Evolutionary conservation across 139 green algal species (phyloP).

Genomic region (Mychonastes homosphaera): DNA sequence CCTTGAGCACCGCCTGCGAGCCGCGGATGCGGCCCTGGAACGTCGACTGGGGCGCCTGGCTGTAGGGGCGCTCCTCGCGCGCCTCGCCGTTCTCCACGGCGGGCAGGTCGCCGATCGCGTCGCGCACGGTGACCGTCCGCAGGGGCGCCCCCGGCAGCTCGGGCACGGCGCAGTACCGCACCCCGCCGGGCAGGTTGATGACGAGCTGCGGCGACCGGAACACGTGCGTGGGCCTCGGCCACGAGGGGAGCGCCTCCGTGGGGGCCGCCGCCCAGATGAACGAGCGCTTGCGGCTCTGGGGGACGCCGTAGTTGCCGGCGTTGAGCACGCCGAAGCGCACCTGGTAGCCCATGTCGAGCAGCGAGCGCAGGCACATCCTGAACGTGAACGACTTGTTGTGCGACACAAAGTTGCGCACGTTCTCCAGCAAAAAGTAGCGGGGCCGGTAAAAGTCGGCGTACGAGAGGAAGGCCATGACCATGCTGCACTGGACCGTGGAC

Average conservation of each 20-base stretch:
- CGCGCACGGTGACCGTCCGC: constrained; percentile 79
- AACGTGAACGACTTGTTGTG: constrained; percentile 95
- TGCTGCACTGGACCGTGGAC: constrained; percentile 91
- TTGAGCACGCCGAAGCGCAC: constrained; percentile 95
- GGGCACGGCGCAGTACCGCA: constrained; percentile 58
- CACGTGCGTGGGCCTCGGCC: constrained; percentile 72
- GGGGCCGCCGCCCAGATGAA: constrained; percentile 91
- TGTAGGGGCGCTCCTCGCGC: constrained; percentile 41
- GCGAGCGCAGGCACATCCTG: constrained; percentile 73
- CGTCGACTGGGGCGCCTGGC: constrained; percentile 30
- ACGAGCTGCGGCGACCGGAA: constrained; percentile 66
- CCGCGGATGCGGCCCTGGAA: constrained; percentile 76
- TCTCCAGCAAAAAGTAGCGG: constrained; percentile 92
- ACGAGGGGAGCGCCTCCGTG: constrained; percentile 71
- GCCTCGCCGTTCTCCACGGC: constrained; percentile 67
- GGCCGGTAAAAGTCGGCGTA: constrained; percentile 90
- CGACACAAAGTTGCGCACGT: constrained; percentile 93
- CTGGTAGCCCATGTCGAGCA: constrained; percentile 97
- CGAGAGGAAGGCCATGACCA: constrained; percentile 90
- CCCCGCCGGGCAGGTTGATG: constrained; percentile 70
- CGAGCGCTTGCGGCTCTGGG: constrained; percentile 87
- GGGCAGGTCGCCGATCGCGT: constrained; percentile 88
- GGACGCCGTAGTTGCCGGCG: constrained; percentile 88
- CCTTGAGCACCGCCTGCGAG: constrained; percentile 7
- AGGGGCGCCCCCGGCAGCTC: constrained; percentile 59